phyloP scores from a whole-genome alignment of 176 grass and related monocot genomes.

The Aegilops umbellulata region DNA sequence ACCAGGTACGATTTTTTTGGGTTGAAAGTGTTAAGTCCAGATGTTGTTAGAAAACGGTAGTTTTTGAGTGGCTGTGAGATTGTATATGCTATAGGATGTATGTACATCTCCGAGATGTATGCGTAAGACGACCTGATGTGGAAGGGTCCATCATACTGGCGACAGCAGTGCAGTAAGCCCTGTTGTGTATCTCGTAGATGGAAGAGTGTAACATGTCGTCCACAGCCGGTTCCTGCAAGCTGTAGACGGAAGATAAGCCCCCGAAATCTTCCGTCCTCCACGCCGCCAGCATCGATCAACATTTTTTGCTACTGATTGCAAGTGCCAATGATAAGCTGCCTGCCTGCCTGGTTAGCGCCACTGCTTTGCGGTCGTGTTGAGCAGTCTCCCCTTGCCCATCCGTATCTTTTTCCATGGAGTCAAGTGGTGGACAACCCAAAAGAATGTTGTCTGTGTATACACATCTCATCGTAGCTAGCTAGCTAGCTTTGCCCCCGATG shows the following conservation, averaged over 20 bases:
- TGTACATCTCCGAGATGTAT: no score
- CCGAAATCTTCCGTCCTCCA: no score
- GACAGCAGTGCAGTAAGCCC: background rate
- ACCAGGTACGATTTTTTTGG: background rate
- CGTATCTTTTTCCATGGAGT: background rate
- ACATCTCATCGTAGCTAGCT: background rate
- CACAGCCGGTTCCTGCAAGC: no score
- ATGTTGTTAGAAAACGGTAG: background rate
- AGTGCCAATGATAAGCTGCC: background rate
- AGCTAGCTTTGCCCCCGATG: no score
- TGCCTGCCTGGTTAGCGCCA: background rate
- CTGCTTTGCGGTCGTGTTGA: slow-evolving; percentile 32
- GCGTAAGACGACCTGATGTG: background rate
- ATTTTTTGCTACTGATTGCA: background rate
- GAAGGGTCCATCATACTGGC: background rate
- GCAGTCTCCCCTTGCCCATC: background rate
- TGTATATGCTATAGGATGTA: background rate
- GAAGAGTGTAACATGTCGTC: no score
- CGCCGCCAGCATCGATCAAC: no score
- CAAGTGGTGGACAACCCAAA: background rate
- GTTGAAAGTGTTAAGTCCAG: slow-evolving; percentile 16
- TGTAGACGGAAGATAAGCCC: no score
- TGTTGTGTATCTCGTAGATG: background rate
- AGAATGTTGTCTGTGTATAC: background rate
- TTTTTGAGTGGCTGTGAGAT: background rate